Base-by-base conservation (phyloP, 306 rosid genomes). In the Ochetophila trinervis region DNA sequence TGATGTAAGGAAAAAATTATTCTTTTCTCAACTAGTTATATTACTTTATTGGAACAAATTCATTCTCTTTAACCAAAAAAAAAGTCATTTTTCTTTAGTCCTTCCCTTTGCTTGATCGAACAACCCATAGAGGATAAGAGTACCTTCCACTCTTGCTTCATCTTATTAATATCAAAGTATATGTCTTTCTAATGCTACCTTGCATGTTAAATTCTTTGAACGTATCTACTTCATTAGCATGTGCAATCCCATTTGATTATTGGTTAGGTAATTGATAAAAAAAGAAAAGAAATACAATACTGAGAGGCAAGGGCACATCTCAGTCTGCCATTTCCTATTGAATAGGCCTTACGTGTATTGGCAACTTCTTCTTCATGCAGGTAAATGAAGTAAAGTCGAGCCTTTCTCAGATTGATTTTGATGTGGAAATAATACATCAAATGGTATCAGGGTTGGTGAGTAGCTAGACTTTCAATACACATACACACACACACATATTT, bases 381-480 rank as follows among this genome's bases (percentile, higher is more conserved):
- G 97, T 91, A 69, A 78, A 63, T 67, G 90, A 80, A 56, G 88
- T 82, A 67, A 88, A 85, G 72, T 84, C 88, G 68, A 70, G 69
- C 72, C 87, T 91, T 76, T 91, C 91, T 68, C 86, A 80, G 71
- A 88, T 91, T 73, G 95, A 88, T 62, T 69, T 68, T 69, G 78
- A 75, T 61, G 84, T 84, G 45, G 89, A 73, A 36, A 35, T 45
- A 1, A 81, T 84, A 52, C 74, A 66, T 81, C 73, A 78, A 68
- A 64, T 78, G 79, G 76, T 84, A n/a, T 76, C 86, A 16, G 84
- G 78, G 48, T 57, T 81, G 84, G 89, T 84, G 68, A 75, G 80
- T 70, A 35, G 49, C 65, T 59, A 14, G 17, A 47, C 63, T 14
- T 35, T 8, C 32, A 27, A 27, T 1, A 27, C 4, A 27, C 4